These are phyloP conservation scores for Paracoccidioides brasiliensis DNA, from an alignment of 2,329 filamentous ascomycete genomes.

Conservation along the genomic window DNA sequence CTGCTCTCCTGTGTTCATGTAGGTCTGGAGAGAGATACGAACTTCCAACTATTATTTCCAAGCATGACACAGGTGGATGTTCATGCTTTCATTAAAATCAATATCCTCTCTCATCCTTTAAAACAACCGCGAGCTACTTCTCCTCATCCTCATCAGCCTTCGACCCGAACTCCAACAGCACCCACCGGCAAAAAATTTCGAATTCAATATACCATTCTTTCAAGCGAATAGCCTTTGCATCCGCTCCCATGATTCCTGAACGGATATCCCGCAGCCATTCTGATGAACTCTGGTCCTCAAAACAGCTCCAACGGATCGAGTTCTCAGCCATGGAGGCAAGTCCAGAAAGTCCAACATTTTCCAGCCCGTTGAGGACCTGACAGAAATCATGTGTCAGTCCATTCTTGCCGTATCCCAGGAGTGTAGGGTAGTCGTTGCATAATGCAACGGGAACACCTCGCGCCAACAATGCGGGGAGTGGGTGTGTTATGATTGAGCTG, in stretches of 20 bases:
- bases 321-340: constrained; percentile 83
- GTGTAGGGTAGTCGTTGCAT: constrained; percentile 82
- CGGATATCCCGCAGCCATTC: constrained; percentile 63
- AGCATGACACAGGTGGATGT: no score
- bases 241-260: constrained; percentile 57
- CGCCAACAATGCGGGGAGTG: constrained; percentile 68
- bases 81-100: no score
- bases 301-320: constrained; percentile 77
- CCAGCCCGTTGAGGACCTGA: constrained; percentile 86
- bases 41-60: no score
- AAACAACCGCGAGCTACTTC: not conserved
- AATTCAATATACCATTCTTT: constrained; percentile 70
- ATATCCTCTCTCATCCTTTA: not conserved
- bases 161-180: constrained; percentile 61
- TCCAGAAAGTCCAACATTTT: constrained; percentile 78
- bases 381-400: constrained; percentile 90
- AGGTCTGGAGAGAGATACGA: no score
- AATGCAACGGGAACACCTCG: constrained; percentile 73
- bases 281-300: constrained; percentile 60
- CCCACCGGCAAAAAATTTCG: constrained; percentile 84
- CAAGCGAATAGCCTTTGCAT: constrained; percentile 58
- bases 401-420: constrained; percentile 67
- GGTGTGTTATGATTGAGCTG: constrained; percentile 58
- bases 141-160: not conserved
- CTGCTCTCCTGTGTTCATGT: no score